Base-by-base conservation (phyloP, 164 flowering plant genomes). In the Umbellularia californica region DNA sequence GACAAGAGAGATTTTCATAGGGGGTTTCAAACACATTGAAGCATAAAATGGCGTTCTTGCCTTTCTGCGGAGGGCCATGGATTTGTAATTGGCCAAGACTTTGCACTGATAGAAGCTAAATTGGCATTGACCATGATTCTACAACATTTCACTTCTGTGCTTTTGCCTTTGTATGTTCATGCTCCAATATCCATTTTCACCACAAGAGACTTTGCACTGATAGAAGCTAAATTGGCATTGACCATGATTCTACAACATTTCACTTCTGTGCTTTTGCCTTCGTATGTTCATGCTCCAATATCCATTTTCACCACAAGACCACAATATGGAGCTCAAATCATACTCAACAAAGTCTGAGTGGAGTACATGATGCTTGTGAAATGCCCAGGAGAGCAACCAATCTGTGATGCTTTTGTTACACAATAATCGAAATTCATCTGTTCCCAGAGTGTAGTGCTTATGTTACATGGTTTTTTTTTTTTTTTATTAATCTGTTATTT, bases 91-190 rank as follows among this genome's bases (percentile, higher is more conserved):
- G 74, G 78, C 5, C 78, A 76, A 27, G 47, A 62, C 47, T 76
- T 71, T 71, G 74, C 74, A 3, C 15, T 70, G 50, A 30, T 65
- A 27, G 74, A 76, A 50, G 74, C 78, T 28, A 76, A 76, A 65
- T 47, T 30, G 70, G 78, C 74, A 17, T 58, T 71, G 55, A 23
- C 74, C 62, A 71, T 76, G 78, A 71, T 76, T 52, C 55, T 76
- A 13, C 55, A 50, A 20, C 50, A 71, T 15, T 76, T 76, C 70
- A 30, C 70, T 2, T 70, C 19, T 52, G 20, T 13, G 58, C 78
- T 71, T 23, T 76, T 58, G 15, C 74, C 65, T 17, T 71, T 64
- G 6, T 76, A 76, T 58, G 58, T 69, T 64, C 78, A 76, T 55
- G 74, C 74, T 22, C 78, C 78, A 2, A 24, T 24, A 13, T 7